phyloP scores from a whole-genome alignment of 176 grass and related monocot species.

The Eragrostis nindensis region DNA sequence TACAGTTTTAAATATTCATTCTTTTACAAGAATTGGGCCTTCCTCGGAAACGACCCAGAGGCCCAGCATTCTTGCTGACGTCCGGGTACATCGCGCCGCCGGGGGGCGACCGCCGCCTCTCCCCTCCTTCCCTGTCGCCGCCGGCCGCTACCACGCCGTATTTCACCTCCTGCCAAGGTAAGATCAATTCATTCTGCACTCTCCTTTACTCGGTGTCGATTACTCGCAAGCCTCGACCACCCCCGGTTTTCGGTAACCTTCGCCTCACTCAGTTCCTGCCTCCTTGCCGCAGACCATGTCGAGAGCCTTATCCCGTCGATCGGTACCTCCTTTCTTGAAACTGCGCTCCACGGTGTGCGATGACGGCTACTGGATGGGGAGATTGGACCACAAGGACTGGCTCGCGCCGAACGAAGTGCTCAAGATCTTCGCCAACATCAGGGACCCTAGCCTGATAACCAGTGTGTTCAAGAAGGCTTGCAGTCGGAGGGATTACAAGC shows the following conservation, averaged over 20 bases:
- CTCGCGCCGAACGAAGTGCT: conserved; percentile 84
- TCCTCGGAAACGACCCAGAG: not conserved
- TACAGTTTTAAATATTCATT: no score
- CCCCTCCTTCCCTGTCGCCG: conserved; percentile 3
- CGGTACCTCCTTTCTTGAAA: conserved; percentile 39
- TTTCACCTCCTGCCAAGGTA: not conserved
- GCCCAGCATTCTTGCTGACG: not conserved
- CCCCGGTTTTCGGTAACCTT: not conserved
- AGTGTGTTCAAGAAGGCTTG: conserved; percentile 57
- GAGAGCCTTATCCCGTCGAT: conserved; percentile 21
- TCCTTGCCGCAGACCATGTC: conserved; percentile 37
- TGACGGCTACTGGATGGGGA: conserved; percentile 64
- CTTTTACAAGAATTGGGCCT: not conserved
- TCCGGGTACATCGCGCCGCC: not conserved
- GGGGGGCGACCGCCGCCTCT: conserved; percentile 3
- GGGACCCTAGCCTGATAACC: conserved; percentile 54
- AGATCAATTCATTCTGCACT: not conserved
- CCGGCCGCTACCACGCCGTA: not conserved
- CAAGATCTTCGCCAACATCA: conserved; percentile 70
- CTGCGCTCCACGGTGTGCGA: conserved; percentile 32
- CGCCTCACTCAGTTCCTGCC: not conserved
- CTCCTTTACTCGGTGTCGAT: not conserved
- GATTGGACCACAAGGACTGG: conserved; percentile 88
- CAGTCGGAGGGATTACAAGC: conserved; percentile 69
- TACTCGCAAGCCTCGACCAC: not conserved